Conservation (phyloP, 2,329 filamentous ascomycete genomes). For the Myriosclerotinia duriaeana region DNA sequence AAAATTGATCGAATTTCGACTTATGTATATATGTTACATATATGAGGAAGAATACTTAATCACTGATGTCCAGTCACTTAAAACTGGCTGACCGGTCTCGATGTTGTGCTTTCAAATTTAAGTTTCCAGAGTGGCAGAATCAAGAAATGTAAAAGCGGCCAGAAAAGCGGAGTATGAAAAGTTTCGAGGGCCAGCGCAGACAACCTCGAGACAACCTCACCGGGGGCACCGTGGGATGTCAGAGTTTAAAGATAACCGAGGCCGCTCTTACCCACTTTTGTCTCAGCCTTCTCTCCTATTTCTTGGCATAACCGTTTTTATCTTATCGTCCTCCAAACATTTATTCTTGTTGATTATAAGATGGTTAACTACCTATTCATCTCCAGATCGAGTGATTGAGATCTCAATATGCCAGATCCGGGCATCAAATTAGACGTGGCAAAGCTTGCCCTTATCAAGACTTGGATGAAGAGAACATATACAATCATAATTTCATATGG, state of each 20-base stretch:
- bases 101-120: conserved; percentile 11
- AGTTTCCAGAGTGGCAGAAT: conserved; percentile 13
- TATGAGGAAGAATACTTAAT: background rate
- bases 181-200: background rate
- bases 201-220: conserved; percentile 2
- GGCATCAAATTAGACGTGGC: no score
- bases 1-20: background rate
- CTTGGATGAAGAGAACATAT: no score
- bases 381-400: no score
- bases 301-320: background rate
- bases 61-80: conserved; percentile 2
- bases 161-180: conserved; percentile 12
- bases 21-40: background rate
- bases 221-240: conserved; percentile 4
- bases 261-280: background rate
- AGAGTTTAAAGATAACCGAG: conserved; percentile 6
- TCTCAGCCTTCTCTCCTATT: conserved; percentile 4
- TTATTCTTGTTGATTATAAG: no score
- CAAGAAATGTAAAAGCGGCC: conserved; percentile 21
- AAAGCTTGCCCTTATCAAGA: no score
- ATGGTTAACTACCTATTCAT: no score
- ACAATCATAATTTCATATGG: no score
- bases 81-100: conserved; percentile 11
- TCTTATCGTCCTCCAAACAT: background rate
- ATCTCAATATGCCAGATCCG: no score